phyloP scores from a whole-genome alignment of 257 asterid species.

The Solanum dulcamara region DNA sequence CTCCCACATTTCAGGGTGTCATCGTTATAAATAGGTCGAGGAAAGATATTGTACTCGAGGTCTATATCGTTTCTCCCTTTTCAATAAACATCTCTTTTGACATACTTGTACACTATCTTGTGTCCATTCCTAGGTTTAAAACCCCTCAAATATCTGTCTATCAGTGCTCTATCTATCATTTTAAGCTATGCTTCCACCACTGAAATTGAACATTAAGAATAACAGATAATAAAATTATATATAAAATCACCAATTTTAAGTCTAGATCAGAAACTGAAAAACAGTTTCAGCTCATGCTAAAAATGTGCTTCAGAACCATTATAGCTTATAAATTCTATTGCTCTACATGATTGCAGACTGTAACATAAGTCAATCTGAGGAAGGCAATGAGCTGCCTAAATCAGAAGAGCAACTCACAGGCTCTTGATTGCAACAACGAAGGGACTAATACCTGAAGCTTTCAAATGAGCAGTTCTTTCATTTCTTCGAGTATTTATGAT shows the following conservation, averaged over 20 bases:
- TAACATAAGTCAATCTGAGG: background rate
- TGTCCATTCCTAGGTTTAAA: background rate
- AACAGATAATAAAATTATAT: background rate
- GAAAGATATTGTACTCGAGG: background rate
- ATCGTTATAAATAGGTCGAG: background rate
- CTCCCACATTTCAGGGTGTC: background rate
- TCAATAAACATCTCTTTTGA: background rate
- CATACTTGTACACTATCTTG: background rate
- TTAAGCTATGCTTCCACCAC: background rate
- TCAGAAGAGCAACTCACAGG: background rate
- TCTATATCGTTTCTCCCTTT: background rate
- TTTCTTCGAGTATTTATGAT: background rate
- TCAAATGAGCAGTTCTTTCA: background rate
- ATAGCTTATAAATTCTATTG: background rate
- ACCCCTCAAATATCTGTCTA: background rate
- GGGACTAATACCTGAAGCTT: background rate
- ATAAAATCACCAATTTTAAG: background rate
- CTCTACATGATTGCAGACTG: background rate
- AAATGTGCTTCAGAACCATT: background rate
- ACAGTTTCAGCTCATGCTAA: background rate
- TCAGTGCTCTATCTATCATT: background rate
- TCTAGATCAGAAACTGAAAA: background rate
- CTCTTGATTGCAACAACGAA: background rate
- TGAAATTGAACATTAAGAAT: background rate
- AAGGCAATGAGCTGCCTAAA: background rate